Base-by-base conservation (phyloP, 257 asterid species). In the Fraxinus quadrangulata region DNA sequence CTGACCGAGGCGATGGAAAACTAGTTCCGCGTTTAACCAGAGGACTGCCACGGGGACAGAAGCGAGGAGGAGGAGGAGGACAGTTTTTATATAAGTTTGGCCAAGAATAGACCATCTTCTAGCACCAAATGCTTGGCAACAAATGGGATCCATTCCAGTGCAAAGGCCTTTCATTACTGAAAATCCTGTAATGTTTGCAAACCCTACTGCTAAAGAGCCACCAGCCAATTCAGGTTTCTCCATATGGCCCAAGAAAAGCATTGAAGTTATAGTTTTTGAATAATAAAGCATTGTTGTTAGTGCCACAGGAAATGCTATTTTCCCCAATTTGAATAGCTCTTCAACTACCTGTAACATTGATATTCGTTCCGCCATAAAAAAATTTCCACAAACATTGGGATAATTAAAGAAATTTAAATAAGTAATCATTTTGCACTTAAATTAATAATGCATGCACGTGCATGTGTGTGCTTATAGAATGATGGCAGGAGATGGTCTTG, bases 121-220 rank as follows among this genome's bases (percentile, higher is more conserved):
- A 67, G 97, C 97, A 0, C 97, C 97, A 36, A 73, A 92, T 75
- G 97, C 97, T 45, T 91, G 97, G 86, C 88, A 89, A 83, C 97
- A 92, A 45, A 92, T 89, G 45, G 97, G 96, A 45, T 92, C 97
- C 97, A 92, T 92, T 7, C 96, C 97, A 34, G 87, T 75, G 85
- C 97, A 91, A 0, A 92, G 87, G 0, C 97, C 97, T 67, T 91
- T 92, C 86, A 92, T 88, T 17, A 92, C 92, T 0, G 97, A 91
- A 70, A 86, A 91, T 1, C 97, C 97, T 0, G 97, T 88, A 14
- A 92, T 77, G 82, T 91, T 92, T 4, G 97, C 97, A 74, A 92
- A 92, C 3, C 97, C 96, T 13, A 91, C 83, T 8, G 96, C 97
- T 0, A 92, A 66, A n/a, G 97, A 92, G 4, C 96, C 97, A 30